Conservation (phyloP, 2,329 filamentous ascomycete species). For the Thielaviopsis euricoi region DNA sequence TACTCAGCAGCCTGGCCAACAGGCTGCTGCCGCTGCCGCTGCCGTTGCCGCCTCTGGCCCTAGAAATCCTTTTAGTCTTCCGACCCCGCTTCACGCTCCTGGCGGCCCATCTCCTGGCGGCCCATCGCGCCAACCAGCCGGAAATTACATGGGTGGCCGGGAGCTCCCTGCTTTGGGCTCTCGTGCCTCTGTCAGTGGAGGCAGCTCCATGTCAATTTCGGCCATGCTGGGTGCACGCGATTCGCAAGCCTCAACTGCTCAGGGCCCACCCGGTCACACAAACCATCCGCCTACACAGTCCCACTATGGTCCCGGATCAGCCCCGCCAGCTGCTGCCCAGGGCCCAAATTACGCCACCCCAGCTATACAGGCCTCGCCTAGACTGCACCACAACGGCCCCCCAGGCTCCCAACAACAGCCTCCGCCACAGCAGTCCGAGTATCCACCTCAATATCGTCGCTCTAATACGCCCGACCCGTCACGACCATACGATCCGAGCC, state of each 20-base stretch:
- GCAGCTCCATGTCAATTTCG: conserved; percentile 45
- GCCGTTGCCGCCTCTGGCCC: conserved; percentile 14
- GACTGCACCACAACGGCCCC: conserved; percentile 25
- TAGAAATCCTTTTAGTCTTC: conserved; percentile 26
- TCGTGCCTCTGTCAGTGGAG: conserved; percentile 28
- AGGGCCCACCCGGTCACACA: conserved; percentile 19
- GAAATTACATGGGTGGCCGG: conserved; percentile 27
- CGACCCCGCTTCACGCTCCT: conserved; percentile 25
- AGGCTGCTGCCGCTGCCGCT: conserved; percentile 8
- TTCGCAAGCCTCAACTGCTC: conserved; percentile 16
- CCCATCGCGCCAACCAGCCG: conserved; percentile 14
- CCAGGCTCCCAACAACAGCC: conserved; percentile 1
- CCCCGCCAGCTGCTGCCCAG: conserved; percentile 20
- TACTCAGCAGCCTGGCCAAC: conserved; percentile 19
- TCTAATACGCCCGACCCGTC: conserved; percentile 60
- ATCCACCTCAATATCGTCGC: conserved; percentile 40
- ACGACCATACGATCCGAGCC: conserved; percentile 34
- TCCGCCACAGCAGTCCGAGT: conserved; percentile 28
- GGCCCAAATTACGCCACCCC: conserved; percentile 30
- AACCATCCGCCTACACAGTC: conserved; percentile 18
- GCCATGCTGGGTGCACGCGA: conserved; percentile 40
- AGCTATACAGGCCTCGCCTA: conserved; percentile 35
- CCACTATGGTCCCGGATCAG: conserved; percentile 28
- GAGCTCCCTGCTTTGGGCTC: conserved; percentile 35
- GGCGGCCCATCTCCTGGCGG: conserved; percentile 22